Conservation (phyloP, 805 yeast genomes). For the Saccharomycopsis olivae region DNA sequence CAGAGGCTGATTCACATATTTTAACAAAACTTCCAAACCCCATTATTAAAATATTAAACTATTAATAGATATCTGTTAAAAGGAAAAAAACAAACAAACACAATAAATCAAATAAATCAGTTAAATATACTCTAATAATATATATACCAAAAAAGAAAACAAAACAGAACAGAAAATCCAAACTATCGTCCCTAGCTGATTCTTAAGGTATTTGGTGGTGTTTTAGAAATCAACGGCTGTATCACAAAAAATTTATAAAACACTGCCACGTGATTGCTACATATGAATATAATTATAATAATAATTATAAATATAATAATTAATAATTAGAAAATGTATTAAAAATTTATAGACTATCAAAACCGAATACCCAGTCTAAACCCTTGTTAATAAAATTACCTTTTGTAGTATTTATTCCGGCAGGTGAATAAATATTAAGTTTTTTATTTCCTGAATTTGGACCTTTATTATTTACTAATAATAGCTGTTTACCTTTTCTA, state of each 20-base stretch:
- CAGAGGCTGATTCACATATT: constrained; percentile 15
- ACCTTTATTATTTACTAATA: constrained; percentile 11
- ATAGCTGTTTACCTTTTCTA: constrained; percentile 8
- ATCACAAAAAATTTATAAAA: too few species aligned
- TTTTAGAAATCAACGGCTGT: too few species aligned
- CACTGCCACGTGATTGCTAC: too few species aligned
- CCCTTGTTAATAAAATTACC: constrained; percentile 3
- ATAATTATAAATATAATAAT: too few species aligned
- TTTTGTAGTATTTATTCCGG: background rate
- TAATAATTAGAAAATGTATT: background rate
- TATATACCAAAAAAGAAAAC: background rate
- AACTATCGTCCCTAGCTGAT: too few species aligned
- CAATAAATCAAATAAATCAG: background rate
- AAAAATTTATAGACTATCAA: constrained; percentile 8
- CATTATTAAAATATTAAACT: constrained; percentile 1
- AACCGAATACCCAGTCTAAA: constrained; percentile 18
- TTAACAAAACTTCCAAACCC: constrained; percentile 7
- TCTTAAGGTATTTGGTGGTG: too few species aligned
- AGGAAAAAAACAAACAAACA: background rate
- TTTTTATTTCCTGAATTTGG: constrained; percentile 5
- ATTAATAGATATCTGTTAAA: background rate
- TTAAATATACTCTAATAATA: too few species aligned
- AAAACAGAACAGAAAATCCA: too few species aligned
- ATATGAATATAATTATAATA: too few species aligned
- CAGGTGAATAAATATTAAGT: constrained; percentile 2